Conservation (phyloP, 2,329 filamentous ascomycete genomes). For the Diaporthe ilicicola region DNA sequence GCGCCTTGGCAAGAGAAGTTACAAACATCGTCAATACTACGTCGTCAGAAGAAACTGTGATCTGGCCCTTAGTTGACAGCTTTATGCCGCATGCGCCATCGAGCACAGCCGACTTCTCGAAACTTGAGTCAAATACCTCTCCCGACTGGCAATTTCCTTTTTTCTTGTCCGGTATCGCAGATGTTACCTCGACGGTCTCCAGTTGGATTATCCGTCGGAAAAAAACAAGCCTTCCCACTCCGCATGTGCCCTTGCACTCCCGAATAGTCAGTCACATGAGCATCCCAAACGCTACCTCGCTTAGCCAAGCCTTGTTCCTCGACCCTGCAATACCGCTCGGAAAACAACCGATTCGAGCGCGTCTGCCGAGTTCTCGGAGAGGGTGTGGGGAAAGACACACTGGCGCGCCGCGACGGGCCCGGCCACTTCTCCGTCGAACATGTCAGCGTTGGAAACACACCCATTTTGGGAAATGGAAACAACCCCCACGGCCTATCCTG, state of each 20-base stretch:
- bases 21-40: background rate
- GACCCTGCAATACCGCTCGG: background rate
- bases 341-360: background rate
- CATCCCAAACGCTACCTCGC: background rate
- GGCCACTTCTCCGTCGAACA: background rate
- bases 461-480: background rate
- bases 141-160: background rate
- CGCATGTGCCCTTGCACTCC: background rate
- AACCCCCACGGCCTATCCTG: background rate
- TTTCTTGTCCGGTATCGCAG: background rate
- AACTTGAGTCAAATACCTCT: background rate
- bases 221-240: conserved; percentile 9
- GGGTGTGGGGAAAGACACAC: background rate
- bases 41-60: background rate
- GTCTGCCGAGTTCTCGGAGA: background rate
- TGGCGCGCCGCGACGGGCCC: background rate
- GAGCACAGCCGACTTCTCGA: background rate
- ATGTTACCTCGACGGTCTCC: background rate
- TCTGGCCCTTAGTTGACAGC: background rate
- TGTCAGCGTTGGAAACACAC: background rate
- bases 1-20: no score
- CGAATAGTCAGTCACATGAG: conserved; percentile 4
- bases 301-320: background rate
- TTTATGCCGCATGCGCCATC: background rate
- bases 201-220: background rate